phyloP scores from a whole-genome alignment of 2,329 filamentous ascomycete genomes.

The Ceratocystis cubensis region DNA sequence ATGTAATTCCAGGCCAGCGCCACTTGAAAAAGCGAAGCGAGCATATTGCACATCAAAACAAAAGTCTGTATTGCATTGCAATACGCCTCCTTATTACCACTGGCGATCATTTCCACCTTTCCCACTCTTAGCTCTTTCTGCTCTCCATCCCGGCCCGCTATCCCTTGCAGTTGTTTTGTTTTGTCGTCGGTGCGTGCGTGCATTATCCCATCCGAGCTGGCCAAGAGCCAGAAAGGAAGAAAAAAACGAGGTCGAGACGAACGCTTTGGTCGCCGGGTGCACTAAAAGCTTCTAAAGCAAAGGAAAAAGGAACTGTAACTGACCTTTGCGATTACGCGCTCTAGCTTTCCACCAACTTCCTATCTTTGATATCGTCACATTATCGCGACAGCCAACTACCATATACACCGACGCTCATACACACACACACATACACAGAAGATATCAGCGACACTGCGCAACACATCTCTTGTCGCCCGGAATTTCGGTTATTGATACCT shows the following conservation, averaged over 20 bases:
- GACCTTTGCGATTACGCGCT: neutral
- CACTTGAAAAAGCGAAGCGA: neutral
- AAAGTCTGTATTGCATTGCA: neutral
- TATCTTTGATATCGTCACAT: constrained; percentile 8
- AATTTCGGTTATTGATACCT: neutral
- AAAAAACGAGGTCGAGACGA: neutral
- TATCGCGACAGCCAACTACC: neutral
- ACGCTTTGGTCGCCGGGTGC: neutral
- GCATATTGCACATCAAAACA: constrained; percentile 5
- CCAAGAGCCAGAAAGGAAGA: neutral
- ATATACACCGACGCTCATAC: no score
- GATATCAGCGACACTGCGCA: neutral
- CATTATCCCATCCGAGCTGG: constrained; percentile 6
- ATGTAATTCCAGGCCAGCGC: constrained; percentile 6
- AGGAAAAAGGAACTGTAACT: neutral
- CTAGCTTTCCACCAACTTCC: neutral
- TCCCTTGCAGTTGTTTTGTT: constrained; percentile 4
- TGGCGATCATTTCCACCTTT: neutral
- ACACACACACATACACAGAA: neutral
- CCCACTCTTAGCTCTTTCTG: neutral
- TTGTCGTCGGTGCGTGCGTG: neutral
- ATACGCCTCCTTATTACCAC: neutral
- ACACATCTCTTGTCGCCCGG: neutral
- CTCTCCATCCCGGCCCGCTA: neutral
- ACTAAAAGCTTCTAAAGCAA: neutral